Conservation (phyloP, 176 grass and related monocot genomes). For the Panicum miliaceum region DNA sequence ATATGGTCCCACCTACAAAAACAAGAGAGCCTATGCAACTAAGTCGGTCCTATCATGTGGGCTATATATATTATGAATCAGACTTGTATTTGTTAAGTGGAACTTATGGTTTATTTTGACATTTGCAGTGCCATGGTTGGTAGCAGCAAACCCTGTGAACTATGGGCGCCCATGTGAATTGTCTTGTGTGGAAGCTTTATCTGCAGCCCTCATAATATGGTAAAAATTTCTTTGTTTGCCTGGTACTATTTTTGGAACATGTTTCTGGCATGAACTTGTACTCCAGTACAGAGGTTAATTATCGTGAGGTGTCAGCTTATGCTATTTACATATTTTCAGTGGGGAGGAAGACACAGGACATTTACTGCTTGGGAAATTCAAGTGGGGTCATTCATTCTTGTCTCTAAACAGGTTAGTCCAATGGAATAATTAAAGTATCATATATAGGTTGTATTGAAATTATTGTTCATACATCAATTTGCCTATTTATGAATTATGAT, state of each 20-base stretch:
- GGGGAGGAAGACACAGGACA: slow-evolving; percentile 78
- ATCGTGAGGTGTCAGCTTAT: slow-evolving; percentile 26
- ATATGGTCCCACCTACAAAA: background rate
- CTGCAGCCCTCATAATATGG: slow-evolving; percentile 98
- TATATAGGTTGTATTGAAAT: background rate
- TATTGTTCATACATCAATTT: background rate
- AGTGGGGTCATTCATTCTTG: slow-evolving; percentile 96
- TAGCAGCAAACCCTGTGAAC: slow-evolving; percentile 98
- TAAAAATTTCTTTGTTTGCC: slow-evolving; percentile 25
- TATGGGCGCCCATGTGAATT: slow-evolving; percentile 93
- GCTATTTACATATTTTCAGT: slow-evolving; percentile 51
- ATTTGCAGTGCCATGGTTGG: slow-evolving; percentile 92
- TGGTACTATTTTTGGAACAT: background rate
- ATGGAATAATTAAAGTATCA: background rate
- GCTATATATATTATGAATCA: background rate
- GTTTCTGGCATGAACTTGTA: background rate
- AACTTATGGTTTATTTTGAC: slow-evolving; percentile 24
- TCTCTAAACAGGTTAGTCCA: slow-evolving; percentile 82
- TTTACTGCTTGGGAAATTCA: slow-evolving; percentile 84
- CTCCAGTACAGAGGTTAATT: background rate
- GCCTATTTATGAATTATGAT: background rate
- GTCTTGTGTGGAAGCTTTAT: slow-evolving; percentile 98
- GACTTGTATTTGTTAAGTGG: background rate
- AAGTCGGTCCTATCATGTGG: background rate
- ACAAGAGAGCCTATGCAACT: background rate